Evolutionary conservation across 306 rosid species (phyloP).

Genomic region (Sophora flavescens): DNA sequence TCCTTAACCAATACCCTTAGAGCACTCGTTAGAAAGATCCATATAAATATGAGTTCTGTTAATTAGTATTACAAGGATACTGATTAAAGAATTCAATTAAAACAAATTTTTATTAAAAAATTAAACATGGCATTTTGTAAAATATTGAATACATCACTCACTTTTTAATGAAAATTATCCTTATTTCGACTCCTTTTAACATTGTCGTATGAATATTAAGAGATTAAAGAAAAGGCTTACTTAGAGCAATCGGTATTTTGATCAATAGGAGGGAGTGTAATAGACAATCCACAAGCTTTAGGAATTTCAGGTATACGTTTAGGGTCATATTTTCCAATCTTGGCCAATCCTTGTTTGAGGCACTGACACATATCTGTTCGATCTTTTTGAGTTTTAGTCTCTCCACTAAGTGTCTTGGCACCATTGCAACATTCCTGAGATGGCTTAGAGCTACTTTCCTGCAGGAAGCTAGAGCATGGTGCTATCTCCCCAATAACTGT

Average conservation of each 20-base stretch:
- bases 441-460: neutral
- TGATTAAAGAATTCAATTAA: no score
- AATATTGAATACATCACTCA: no score
- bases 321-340: slow-evolving; percentile 25
- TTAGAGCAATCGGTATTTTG: slow-evolving; percentile 36
- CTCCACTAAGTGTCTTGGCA: slow-evolving; percentile 1
- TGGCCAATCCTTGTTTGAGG: slow-evolving; percentile 24
- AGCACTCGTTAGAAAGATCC: no score
- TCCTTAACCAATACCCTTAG: no score
- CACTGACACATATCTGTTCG: slow-evolving; percentile 25
- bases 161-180: no score
- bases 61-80: no score
- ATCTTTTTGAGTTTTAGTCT: neutral
- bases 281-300: neutral
- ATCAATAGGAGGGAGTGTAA: slow-evolving; percentile 43
- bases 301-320: slow-evolving; percentile 32
- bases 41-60: neutral
- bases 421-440: slow-evolving; percentile 37
- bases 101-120: no score
- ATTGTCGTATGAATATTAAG: neutral
- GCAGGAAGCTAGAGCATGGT: slow-evolving; percentile 35
- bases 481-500: neutral
- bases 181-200: no score
- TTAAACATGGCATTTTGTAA: no score
- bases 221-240: neutral